These are phyloP conservation scores for Lactarius deliciosus DNA, from an alignment of 768 basidiomycete species.

Conservation along the genomic window DNA sequence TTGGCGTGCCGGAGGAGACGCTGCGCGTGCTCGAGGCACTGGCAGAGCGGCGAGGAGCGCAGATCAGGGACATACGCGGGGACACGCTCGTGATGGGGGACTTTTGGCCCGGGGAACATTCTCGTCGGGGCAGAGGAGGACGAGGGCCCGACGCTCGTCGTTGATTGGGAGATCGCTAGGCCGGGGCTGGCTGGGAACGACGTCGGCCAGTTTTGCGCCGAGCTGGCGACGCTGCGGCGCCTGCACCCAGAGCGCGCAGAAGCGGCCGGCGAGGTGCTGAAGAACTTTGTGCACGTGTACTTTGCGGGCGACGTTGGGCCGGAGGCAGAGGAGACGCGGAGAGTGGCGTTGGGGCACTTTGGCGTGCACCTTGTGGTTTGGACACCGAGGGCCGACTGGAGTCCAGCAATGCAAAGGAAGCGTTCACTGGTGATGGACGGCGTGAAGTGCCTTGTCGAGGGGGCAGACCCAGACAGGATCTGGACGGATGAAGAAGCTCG, in stretches of 20 bases:
- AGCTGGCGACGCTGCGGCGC: conserved; percentile 50
- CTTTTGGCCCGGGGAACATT: conserved; percentile 72
- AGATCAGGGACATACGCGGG: conserved; percentile 38
- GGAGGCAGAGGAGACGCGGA: conserved; percentile 36
- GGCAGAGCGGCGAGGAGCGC: conserved; percentile 34
- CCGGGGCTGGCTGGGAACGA: conserved; percentile 58
- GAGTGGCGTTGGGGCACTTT: conserved; percentile 45
- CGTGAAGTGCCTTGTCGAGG: conserved; percentile 41
- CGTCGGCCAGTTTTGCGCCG: conserved; percentile 64
- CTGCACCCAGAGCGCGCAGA: conserved; percentile 46
- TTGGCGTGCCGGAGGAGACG: conserved; percentile 41
- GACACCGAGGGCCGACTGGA: conserved; percentile 53
- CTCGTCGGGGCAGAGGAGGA: conserved; percentile 42
- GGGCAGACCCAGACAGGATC: conserved; percentile 19
- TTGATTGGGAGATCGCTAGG: conserved; percentile 69
- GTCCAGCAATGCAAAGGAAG: conserved; percentile 43
- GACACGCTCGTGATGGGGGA: conserved; percentile 56
- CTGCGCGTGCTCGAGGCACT: conserved; percentile 39
- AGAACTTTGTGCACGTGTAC: conserved; percentile 50
- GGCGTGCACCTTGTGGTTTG: conserved; percentile 56
- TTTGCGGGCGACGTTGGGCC: conserved; percentile 31
- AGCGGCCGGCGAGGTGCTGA: conserved; percentile 40
- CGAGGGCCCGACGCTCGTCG: conserved; percentile 39
- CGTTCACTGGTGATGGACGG: conserved; percentile 53
- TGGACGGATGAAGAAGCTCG: conserved; percentile 24